Percentiles rank a stretch among this genome's conserved stretches.
phyloP scores from a whole-genome alignment of 441 rosid genomes.

The Syzygium syzygioides region DNA sequence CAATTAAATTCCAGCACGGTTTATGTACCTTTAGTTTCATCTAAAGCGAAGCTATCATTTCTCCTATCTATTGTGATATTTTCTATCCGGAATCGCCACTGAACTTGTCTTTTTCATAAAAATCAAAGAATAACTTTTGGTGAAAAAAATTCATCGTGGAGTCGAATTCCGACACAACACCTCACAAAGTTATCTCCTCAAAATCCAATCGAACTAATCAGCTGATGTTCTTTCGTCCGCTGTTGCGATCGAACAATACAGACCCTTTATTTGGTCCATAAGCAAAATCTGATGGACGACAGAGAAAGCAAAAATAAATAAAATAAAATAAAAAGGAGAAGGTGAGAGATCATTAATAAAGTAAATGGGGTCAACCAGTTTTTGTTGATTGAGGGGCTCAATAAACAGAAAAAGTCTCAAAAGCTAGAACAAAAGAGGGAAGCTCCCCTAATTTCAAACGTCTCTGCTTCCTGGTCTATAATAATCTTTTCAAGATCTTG shows the following conservation, averaged over 20 bases:
- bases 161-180: not conserved
- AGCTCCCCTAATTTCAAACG: not conserved
- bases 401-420: not conserved
- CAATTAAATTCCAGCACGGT: too few species aligned
- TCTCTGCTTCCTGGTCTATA: not conserved
- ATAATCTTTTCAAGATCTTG: not conserved
- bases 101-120: too few species aligned
- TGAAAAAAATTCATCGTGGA: too few species aligned
- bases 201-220: not conserved
- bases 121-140: too few species aligned
- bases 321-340: not conserved
- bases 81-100: too few species aligned
- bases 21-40: too few species aligned
- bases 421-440: not conserved
- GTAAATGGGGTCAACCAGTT: not conserved
- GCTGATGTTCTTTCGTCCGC: not conserved
- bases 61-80: too few species aligned
- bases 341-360: not conserved
- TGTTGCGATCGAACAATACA: not conserved
- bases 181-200: not conserved
- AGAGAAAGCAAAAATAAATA: not conserved
- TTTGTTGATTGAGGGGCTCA: not conserved
- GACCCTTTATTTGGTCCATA: not conserved
- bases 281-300: not conserved
- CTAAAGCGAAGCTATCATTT: too few species aligned